These are phyloP conservation scores for Margaritispora aquatica DNA, from an alignment of 495 filamentous ascomycete species.

Conservation along the genomic window DNA sequence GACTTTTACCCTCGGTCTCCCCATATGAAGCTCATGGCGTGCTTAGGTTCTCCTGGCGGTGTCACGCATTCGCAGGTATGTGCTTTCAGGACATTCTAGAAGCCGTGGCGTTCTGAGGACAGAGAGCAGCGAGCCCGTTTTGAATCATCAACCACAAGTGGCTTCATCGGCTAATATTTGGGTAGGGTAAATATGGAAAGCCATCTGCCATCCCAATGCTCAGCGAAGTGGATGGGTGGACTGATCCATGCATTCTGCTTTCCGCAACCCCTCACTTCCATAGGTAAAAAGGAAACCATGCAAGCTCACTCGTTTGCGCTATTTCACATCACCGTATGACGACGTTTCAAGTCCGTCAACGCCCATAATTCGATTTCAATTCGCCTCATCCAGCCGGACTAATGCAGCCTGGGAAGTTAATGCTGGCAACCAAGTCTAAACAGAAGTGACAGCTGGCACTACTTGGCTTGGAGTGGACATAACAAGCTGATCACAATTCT, in stretches of 20 bases:
- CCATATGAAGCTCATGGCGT: too few species aligned
- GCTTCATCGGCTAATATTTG: not conserved
- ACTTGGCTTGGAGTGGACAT: not conserved
- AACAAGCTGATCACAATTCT: not conserved
- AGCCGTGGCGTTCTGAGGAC: not conserved
- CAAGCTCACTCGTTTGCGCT: not conserved
- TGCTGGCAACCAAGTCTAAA: not conserved
- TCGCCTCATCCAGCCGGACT: not conserved
- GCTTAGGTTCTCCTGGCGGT: too few species aligned
- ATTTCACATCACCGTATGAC: not conserved
- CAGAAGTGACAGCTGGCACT: not conserved
- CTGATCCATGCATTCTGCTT: not conserved
- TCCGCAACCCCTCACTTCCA: not conserved
- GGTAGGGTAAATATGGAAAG: not conserved
- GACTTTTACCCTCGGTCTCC: too few species aligned
- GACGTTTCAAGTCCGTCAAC: not conserved
- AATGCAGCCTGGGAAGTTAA: not conserved
- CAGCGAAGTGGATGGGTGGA: not conserved
- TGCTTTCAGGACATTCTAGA: not conserved
- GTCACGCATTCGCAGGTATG: not conserved
- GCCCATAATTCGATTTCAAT: too few species aligned
- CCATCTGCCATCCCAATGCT: not conserved
- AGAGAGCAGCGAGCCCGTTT: not conserved
- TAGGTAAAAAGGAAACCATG: not conserved
- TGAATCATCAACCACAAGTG: not conserved